Conservation (phyloP, 441 rosid genomes). For the Pelargonium cotyledonis region DNA sequence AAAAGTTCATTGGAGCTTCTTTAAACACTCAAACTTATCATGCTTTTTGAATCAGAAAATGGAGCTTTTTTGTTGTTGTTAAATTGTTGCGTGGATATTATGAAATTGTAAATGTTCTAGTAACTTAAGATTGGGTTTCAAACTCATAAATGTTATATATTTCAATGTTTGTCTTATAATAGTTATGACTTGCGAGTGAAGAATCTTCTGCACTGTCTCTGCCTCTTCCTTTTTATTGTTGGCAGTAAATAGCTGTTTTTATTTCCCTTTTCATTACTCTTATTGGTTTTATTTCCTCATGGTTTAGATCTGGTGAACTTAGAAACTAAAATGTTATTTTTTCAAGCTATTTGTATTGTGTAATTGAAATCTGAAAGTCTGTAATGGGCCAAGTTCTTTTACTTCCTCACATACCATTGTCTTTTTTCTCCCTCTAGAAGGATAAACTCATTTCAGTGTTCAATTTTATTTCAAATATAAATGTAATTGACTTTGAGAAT, state of each 20-base stretch:
- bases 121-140: neutral
- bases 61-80: neutral
- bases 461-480: neutral
- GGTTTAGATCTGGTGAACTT: neutral
- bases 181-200: neutral
- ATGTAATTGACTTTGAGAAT: neutral
- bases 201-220: neutral
- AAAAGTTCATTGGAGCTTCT: neutral
- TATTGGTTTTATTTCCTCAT: neutral
- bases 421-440: neutral
- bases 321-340: neutral
- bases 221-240: neutral
- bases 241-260: neutral
- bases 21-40: neutral
- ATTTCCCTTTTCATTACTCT: too few relatives aligned
- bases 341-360: neutral
- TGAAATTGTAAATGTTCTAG: neutral
- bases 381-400: neutral
- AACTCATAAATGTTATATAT: neutral
- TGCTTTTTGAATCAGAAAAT: neutral
- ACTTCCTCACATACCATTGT: neutral
- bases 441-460: constrained; percentile 6
- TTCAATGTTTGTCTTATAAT: neutral
- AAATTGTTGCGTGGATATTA: neutral
- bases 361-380: neutral